Evolutionary conservation across 345 rosid genomes (phyloP).

Genomic region (Citrus maxima): DNA sequence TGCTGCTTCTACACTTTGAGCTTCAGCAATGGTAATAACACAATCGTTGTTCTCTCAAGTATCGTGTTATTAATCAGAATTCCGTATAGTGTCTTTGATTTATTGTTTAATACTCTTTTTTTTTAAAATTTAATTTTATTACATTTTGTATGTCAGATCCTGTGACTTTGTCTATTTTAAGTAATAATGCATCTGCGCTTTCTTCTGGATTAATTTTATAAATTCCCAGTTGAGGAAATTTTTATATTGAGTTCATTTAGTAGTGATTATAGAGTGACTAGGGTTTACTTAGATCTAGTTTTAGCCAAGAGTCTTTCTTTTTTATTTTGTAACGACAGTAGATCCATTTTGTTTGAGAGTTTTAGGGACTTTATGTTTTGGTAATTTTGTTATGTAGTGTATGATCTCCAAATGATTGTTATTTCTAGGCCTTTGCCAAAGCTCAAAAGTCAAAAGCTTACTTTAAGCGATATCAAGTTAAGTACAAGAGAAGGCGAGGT

Average conservation of each 20-base stretch:
- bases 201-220: neutral
- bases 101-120: neutral
- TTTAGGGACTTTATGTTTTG: neutral
- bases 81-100: neutral
- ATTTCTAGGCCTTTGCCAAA: slow-evolving; percentile 47
- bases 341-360: neutral
- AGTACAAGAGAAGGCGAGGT: slow-evolving; percentile 76
- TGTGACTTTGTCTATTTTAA: neutral
- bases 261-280: neutral
- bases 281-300: neutral
- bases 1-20: slow-evolving; percentile 5
- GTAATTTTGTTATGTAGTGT: neutral
- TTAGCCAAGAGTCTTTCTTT: neutral
- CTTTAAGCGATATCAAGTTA: slow-evolving; percentile 70
- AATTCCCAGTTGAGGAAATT: neutral
- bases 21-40: slow-evolving; percentile 11
- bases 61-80: neutral
- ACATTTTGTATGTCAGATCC: neutral
- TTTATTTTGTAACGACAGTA: neutral
- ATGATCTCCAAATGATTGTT: neutral
- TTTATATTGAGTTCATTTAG: neutral
- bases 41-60: neutral
- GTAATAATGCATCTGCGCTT: neutral
- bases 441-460: slow-evolving; percentile 52
- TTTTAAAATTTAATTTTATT: neutral